Evolutionary conservation across 108 stramenopile species (phyloP).

Genomic region (Cylindrotheca fusiformis): DNA sequence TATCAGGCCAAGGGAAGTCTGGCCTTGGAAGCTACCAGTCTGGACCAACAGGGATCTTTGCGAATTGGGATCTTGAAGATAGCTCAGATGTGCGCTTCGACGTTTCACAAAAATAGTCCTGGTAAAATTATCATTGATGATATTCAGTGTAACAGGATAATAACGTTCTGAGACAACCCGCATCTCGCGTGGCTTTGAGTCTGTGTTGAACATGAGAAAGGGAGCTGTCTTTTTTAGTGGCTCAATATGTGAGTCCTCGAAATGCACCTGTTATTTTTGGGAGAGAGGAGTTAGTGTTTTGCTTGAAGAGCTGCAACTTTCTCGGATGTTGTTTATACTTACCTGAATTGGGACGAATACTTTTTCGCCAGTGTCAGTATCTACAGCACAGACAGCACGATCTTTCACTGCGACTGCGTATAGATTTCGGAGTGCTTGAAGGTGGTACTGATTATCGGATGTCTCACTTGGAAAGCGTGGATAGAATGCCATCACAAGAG

Average conservation of each 20-base stretch:
- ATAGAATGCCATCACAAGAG: conserved; percentile 88
- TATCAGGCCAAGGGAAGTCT: conserved; percentile 53
- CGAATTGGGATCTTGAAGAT: conserved; percentile 62
- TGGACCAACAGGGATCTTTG: conserved; percentile 42
- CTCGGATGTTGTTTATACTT: neutral
- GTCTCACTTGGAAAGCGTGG: conserved; percentile 87
- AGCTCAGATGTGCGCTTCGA: conserved; percentile 67
- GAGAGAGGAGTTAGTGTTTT: conserved; percentile 8
- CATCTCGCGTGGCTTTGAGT: conserved; percentile 24
- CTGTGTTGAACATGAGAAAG: conserved; percentile 38
- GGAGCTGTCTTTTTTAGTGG: conserved; percentile 37
- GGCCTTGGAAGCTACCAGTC: conserved; percentile 27
- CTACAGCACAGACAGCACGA: conserved; percentile 80
- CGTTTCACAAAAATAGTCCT: conserved; percentile 78
- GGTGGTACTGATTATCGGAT: conserved; percentile 92
- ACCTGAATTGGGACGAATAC: conserved; percentile 77
- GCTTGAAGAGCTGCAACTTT: conserved; percentile 16
- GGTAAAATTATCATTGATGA: conserved; percentile 18
- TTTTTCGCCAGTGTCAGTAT: conserved; percentile 82
- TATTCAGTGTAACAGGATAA: conserved; percentile 27
- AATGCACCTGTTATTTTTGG: conserved; percentile 36
- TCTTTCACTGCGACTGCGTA: conserved; percentile 94
- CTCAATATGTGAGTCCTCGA: conserved; percentile 6
- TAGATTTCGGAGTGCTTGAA: conserved; percentile 95
- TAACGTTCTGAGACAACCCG: conserved; percentile 53